Evolutionary conservation across 495 filamentous ascomycete species (phyloP).

Genomic region (Daldinia grandis): DNA sequence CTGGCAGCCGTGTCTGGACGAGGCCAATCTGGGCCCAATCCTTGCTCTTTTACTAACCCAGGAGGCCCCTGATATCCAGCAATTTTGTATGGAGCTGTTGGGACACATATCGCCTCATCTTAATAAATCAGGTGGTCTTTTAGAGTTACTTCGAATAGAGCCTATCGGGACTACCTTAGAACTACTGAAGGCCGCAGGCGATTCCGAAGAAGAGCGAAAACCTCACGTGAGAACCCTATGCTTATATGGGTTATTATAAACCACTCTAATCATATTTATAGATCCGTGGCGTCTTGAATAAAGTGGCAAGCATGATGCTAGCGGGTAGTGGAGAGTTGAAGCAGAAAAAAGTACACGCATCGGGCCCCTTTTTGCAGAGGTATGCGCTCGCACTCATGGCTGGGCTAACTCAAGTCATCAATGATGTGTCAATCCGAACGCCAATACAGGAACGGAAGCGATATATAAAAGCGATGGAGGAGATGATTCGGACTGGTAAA

Average conservation of each 20-base stretch:
- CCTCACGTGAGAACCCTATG: slow-evolving; percentile 48
- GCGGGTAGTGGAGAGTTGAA: slow-evolving; percentile 55
- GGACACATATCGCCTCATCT: slow-evolving; percentile 73
- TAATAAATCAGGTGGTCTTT: slow-evolving; percentile 65
- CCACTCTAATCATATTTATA: slow-evolving; percentile 44
- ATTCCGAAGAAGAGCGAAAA: slow-evolving; percentile 69
- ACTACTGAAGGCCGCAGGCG: slow-evolving; percentile 81
- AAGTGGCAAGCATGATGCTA: slow-evolving; percentile 71
- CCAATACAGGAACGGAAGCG: slow-evolving; percentile 72
- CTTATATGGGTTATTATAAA: slow-evolving; percentile 2
- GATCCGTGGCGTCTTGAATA: slow-evolving; percentile 69
- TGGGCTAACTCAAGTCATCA: slow-evolving; percentile 81
- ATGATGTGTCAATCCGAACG: slow-evolving; percentile 68
- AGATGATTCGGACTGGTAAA: slow-evolving; percentile 80
- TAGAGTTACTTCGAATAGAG: slow-evolving; percentile 76
- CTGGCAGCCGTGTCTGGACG: slow-evolving; percentile 56
- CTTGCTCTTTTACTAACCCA: slow-evolving; percentile 81
- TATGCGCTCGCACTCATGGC: slow-evolving; percentile 90
- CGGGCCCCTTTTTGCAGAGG: slow-evolving; percentile 83
- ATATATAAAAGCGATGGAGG: slow-evolving; percentile 82
- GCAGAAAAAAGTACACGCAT: slow-evolving; percentile 64
- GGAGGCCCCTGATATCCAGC: slow-evolving; percentile 69
- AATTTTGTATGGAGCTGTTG: slow-evolving; percentile 72
- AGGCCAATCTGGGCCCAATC: slow-evolving; percentile 78
- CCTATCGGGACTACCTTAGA: slow-evolving; percentile 79